Evolutionary conservation across 2,329 filamentous ascomycete genomes (phyloP), one percentile per base, ranked within the genome.

Genomic region (Cyphellophora attinorum): DNA sequence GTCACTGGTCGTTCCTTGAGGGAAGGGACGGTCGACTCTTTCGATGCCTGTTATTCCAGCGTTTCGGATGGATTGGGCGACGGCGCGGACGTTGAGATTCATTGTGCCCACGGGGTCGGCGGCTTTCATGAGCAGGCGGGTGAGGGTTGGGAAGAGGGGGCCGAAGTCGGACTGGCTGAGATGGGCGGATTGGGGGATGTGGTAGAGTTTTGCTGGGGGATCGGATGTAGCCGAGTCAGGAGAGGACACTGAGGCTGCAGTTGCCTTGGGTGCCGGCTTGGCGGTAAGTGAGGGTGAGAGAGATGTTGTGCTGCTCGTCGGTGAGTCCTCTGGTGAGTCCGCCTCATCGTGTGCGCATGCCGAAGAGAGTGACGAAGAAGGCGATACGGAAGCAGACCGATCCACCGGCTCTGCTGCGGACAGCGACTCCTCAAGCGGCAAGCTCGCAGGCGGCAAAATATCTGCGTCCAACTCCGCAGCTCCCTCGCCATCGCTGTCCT

Each of bases 131-230:
- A 68, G 52, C 28, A 62, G 62, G 31, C 61, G 62, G 6, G 65
- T 68, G 2, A 69, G 45, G 70, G 78, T 81, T 0, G 84, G 84
- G 51, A 93, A 93, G 14, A 93, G 60, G 15, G 91, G 62, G 21
- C 82, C 85, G 48, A 91, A 93, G 51, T 93, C 85, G 13, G 76
- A 82, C 57, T 93, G 85, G 38, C 73, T 84, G 16, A 93, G 69
- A 53, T 93, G 85, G 0, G 85, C 83, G n/a, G 79, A 81, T 29
- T 72, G 65, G 11, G 68, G 55, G 3, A 84, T 77, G 54, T 84
- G 89, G 61, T 83, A 93, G 50, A 89, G 74, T 46, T 79, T 72
- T 4, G 84, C 15, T 6, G 29, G 29, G 4, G 18, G 78, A 37
- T 13, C 3, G n/a, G n/a, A n/a, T 57, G 58, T 3, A 62, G 57